These are phyloP conservation scores for Aspergillus bridgeri DNA, from an alignment of 495 filamentous ascomycete genomes.

Conservation along the genomic window DNA sequence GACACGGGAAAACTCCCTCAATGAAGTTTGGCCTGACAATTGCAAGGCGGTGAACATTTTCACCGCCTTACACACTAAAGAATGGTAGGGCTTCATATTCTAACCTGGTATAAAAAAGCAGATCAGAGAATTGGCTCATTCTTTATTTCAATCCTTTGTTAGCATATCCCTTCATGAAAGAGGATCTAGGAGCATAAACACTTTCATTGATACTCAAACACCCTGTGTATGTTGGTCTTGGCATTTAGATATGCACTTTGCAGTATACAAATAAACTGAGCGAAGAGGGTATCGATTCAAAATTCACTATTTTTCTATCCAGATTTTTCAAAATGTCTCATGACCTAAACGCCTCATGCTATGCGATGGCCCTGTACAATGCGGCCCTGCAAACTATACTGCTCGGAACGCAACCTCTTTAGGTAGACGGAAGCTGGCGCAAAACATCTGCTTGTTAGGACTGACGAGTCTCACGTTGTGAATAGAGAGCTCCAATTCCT, in stretches of 20 bases:
- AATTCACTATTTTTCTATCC: conserved; percentile 8
- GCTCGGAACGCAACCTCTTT: conserved; percentile 69
- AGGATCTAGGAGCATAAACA: too few relatives aligned
- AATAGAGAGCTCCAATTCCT: conserved; percentile 58
- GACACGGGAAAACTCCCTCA: conserved; percentile 16
- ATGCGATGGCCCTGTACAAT: conserved; percentile 9
- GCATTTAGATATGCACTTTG: too few relatives aligned
- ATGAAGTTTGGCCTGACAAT: background rate
- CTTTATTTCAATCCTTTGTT: too few relatives aligned
- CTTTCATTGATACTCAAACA: too few relatives aligned
- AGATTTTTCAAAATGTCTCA: conserved; percentile 2
- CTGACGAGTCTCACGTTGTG: conserved; percentile 84
- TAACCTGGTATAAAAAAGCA: too few relatives aligned
- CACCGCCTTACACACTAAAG: too few relatives aligned
- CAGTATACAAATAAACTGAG: background rate
- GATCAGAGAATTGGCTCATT: too few relatives aligned
- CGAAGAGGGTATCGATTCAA: conserved; percentile 12
- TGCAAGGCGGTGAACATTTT: background rate
- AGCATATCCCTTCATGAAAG: too few relatives aligned
- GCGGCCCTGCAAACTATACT: conserved; percentile 6
- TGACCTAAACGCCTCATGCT: conserved; percentile 18
- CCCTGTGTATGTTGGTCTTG: too few relatives aligned
- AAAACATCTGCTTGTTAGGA: conserved; percentile 95
- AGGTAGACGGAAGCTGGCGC: conserved; percentile 85
- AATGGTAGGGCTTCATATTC: too few relatives aligned